Conservation (phyloP, 345 rosid species). For the Brassica juncea region DNA sequence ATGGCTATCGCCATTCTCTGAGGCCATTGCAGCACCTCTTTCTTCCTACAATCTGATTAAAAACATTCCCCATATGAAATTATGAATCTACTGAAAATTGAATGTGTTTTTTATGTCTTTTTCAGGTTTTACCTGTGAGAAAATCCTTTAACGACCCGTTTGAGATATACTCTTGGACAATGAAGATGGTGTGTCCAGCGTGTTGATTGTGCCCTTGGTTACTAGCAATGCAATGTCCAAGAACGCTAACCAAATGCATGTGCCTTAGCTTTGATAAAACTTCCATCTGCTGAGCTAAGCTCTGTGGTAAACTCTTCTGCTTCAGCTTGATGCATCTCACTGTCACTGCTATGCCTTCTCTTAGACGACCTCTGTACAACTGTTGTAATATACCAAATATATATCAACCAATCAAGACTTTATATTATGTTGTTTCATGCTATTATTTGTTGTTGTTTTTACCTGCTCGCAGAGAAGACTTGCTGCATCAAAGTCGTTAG, state of each 20-base stretch:
- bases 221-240: slow-evolving; percentile 79
- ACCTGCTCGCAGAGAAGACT: slow-evolving; percentile 62
- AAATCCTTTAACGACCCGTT: slow-evolving; percentile 67
- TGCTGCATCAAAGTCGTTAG: slow-evolving; percentile 67
- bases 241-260: slow-evolving; percentile 75
- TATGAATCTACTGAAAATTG: background rate
- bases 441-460: slow-evolving; percentile 11
- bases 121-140: slow-evolving; percentile 54
- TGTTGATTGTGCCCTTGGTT: slow-evolving; percentile 69
- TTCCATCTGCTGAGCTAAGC: slow-evolving; percentile 69
- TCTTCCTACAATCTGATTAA: slow-evolving; percentile 70
- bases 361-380: slow-evolving; percentile 73
- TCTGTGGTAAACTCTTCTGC: slow-evolving; percentile 67
- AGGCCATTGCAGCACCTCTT: slow-evolving; percentile 84
- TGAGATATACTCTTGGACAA: slow-evolving; percentile 70
- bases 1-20: slow-evolving; percentile 82
- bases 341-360: slow-evolving; percentile 63
- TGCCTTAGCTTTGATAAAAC: slow-evolving; percentile 83
- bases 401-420: background rate
- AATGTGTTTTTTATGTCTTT: background rate
- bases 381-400: slow-evolving; percentile 34
- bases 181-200: slow-evolving; percentile 52
- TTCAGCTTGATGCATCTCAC: slow-evolving; percentile 72
- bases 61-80: background rate
- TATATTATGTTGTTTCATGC: background rate